Conservation (phyloP, 768 basidiomycete species). For the Pisolithus sp. region DNA sequence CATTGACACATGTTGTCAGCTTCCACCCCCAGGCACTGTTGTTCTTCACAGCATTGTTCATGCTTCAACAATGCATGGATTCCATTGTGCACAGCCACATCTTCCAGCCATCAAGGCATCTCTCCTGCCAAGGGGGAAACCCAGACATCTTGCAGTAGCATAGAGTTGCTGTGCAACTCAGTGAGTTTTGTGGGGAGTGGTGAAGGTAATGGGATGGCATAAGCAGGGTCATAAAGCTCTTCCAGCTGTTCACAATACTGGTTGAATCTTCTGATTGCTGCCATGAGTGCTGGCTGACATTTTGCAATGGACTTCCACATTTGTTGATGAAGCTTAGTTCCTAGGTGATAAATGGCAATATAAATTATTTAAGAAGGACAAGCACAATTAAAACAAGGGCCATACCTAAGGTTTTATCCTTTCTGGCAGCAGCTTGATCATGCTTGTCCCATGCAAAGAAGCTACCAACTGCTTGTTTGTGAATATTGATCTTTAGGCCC, state of each 20-base stretch:
- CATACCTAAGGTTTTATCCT: slow-evolving; percentile 15
- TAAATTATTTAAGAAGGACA: too few species aligned
- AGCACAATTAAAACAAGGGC: too few species aligned
- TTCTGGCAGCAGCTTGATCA: slow-evolving; percentile 25
- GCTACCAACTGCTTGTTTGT: slow-evolving; percentile 26
- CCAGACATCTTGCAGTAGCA: slow-evolving; percentile 35
- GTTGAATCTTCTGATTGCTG: background rate
- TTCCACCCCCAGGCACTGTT: slow-evolving; percentile 17
- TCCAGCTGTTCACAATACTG: too few species aligned
- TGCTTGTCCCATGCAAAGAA: slow-evolving; percentile 35
- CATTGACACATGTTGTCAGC: slow-evolving; percentile 31
- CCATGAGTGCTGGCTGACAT: slow-evolving; percentile 17
- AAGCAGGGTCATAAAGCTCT: slow-evolving; percentile 4
- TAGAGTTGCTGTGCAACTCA: slow-evolving; percentile 5
- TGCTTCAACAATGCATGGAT: slow-evolving; percentile 25
- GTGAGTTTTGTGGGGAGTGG: slow-evolving; percentile 27
- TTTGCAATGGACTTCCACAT: slow-evolving; percentile 24
- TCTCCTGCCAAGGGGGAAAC: slow-evolving; percentile 12
- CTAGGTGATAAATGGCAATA: background rate
- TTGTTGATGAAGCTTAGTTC: slow-evolving; percentile 28
- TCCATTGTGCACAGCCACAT: slow-evolving; percentile 23
- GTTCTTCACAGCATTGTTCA: slow-evolving; percentile 28
- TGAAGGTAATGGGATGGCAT: slow-evolving; percentile 27
- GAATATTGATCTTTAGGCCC: slow-evolving; percentile 36
- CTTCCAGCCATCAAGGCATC: slow-evolving; percentile 28